Base-by-base conservation (phyloP, 2,329 filamentous ascomycete species). In the Metarhizium humberi region DNA sequence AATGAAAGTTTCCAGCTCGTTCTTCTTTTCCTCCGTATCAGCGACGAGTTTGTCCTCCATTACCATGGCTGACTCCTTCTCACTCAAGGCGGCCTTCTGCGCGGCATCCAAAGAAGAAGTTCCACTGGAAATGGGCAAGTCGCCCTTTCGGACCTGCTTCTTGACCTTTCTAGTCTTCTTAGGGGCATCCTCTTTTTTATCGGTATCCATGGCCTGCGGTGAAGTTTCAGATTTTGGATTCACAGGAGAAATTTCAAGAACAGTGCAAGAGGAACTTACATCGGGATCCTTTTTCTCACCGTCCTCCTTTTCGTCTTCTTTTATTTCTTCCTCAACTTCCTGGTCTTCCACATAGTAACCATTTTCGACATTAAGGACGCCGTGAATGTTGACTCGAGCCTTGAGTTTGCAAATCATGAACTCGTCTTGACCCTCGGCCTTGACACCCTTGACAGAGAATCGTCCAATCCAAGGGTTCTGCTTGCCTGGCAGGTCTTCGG, bases 401-500 rank as follows among this genome's bases (percentile, higher is more conserved):
- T 97, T 97, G 59, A 99, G 86, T 79, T 99, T 99, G 87, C 94
- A 99, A 67, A 97, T 95, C 92, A 99, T 97, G 73, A 97, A 99
- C 71, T 97, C 94, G 58, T 95, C 90, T 70, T 94, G 92, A 62
- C 86, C 82, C 68, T 95, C 90, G 45, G 90, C 87, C 81, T 96
- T 92, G 68, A 99, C 92, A 49, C 88, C 89, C 83, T 99, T 99
- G 71, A 99, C 91, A 46, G 92, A 96, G 78, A 99, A 99, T 61
- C 90, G 86, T 56, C 94, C 94, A 63, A 99, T 96, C 88, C 92
- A 97, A 50, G 94, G 89, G 70, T 90, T 90, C 59, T 87, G 80
- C 80, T 92, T 95, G 66, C 92, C 91, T 18, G 94, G 94, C 8
- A 99, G 84, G 54, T 80, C 74, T 49, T 95, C 90, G 20, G 92